These are phyloP conservation scores for Arabis hirsuta DNA, from an alignment of 345 rosid genomes.

Conservation along the genomic window DNA sequence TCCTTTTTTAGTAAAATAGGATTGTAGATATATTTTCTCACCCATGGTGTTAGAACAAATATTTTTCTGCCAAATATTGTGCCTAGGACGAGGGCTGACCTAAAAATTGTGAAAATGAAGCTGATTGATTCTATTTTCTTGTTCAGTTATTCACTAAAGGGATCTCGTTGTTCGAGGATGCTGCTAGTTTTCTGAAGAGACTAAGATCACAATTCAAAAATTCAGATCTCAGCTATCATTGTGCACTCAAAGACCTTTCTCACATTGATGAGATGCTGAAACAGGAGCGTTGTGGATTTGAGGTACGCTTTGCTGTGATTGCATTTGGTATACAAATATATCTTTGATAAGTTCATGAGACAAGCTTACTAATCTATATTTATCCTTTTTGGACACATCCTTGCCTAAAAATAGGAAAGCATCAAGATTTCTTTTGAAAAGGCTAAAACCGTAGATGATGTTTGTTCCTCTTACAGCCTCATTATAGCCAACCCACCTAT, in stretches of 20 bases:
- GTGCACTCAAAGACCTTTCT: constrained; percentile 54
- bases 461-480: too few species aligned
- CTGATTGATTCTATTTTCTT: constrained; percentile 32
- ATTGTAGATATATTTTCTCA: constrained; percentile 3
- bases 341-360: constrained; percentile 17
- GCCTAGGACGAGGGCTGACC: constrained; percentile 1
- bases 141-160: constrained; percentile 69
- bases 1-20: neutral
- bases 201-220: constrained; percentile 52
- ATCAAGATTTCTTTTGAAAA: constrained; percentile 49
- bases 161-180: constrained; percentile 60
- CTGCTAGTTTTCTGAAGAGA: constrained; percentile 57
- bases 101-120: neutral
- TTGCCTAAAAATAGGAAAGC: constrained; percentile 48
- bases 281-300: constrained; percentile 58
- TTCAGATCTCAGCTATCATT: constrained; percentile 52
- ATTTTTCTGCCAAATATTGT: constrained; percentile 2
- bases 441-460: constrained; percentile 51
- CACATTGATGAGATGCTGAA: constrained; percentile 70
- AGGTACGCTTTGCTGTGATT: constrained; percentile 57
- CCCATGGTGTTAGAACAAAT: neutral
- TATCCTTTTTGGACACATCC: constrained; percentile 22
- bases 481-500: too few species aligned
- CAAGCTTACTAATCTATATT: constrained; percentile 25
- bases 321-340: constrained; percentile 8